phyloP scores from a whole-genome alignment of 495 filamentous ascomycete species.

The Staphylotrichum longicolle region DNA sequence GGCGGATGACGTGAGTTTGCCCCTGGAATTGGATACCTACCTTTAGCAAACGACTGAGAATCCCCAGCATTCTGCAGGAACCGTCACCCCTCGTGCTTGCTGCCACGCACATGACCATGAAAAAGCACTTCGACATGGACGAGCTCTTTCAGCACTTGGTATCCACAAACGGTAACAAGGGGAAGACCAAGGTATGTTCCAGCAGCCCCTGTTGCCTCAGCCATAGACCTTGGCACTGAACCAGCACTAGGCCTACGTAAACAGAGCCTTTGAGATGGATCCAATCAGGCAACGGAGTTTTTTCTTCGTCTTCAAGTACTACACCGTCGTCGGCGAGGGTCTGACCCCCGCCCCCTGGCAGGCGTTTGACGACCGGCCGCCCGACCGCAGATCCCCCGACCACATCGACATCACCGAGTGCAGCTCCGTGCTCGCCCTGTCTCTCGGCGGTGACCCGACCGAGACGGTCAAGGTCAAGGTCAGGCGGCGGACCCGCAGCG shows the following conservation, averaged over 20 bases:
- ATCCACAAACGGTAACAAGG: slow-evolving; percentile 33
- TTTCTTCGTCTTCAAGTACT: slow-evolving; percentile 57
- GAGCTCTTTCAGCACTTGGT: slow-evolving; percentile 49
- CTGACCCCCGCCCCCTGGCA: slow-evolving; percentile 53
- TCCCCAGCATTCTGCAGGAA: slow-evolving; percentile 45
- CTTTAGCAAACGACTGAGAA: not conserved
- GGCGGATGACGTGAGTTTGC: slow-evolving; percentile 45
- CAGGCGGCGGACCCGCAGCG: slow-evolving; percentile 34
- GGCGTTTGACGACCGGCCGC: slow-evolving; percentile 31
- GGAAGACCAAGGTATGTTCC: slow-evolving; percentile 29
- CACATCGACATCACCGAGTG: slow-evolving; percentile 54
- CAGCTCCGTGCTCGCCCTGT: slow-evolving; percentile 49
- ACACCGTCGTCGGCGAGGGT: slow-evolving; percentile 46
- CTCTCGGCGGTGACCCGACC: slow-evolving; percentile 41
- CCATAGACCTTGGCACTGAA: not conserved
- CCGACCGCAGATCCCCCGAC: slow-evolving; percentile 38
- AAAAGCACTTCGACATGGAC: slow-evolving; percentile 51
- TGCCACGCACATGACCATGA: slow-evolving; percentile 50
- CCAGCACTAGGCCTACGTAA: slow-evolving; percentile 31
- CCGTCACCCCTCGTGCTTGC: slow-evolving; percentile 52
- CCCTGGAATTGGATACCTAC: no score
- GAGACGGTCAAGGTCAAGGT: slow-evolving; percentile 36
- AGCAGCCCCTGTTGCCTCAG: not conserved
- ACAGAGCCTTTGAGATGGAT: slow-evolving; percentile 41
- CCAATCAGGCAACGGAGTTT: slow-evolving; percentile 44